phyloP scores from a whole-genome alignment of 2,329 filamentous ascomycete species.

The Claviceps cyperi region DNA sequence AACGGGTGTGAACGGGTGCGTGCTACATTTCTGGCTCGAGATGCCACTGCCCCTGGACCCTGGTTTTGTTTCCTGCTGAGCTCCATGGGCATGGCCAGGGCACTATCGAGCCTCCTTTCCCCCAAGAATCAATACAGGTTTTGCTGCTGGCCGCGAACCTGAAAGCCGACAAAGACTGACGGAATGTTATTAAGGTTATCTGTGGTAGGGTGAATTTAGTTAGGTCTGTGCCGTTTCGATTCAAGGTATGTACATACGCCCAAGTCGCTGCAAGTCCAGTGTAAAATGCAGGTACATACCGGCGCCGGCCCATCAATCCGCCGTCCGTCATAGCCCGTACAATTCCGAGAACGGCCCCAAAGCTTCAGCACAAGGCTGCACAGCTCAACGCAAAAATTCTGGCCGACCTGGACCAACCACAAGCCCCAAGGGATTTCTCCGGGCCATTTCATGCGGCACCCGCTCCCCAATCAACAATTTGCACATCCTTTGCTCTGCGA shows the following conservation, averaged over 20 bases:
- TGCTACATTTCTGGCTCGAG: not conserved
- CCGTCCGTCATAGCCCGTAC: not conserved
- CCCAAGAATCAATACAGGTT: too few relatives aligned
- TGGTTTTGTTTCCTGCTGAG: not conserved
- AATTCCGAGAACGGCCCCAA: constrained; percentile 16
- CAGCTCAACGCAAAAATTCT: constrained; percentile 29
- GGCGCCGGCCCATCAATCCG: not conserved
- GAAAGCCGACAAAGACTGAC: too few relatives aligned
- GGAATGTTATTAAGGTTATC: too few relatives aligned
- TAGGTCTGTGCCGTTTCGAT: too few relatives aligned
- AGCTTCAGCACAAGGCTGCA: constrained; percentile 18
- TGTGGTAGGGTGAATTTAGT: too few relatives aligned
- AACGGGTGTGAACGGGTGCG: too few relatives aligned
- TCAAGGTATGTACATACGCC: too few relatives aligned
- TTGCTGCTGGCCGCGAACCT: too few relatives aligned
- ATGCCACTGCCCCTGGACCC: not conserved
- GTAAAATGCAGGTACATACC: not conserved
- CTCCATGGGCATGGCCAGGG: not conserved
- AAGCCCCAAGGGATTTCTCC: constrained; percentile 22
- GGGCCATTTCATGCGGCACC: constrained; percentile 14
- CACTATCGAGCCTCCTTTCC: too few relatives aligned
- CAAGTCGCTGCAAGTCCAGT: too few relatives aligned
- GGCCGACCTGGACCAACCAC: constrained; percentile 15
- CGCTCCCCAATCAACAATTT: constrained; percentile 18
- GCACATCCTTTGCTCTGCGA: constrained; percentile 8